Percentiles rank a stretch among this genome's conserved stretches.
These are phyloP conservation scores for Silene vulgaris DNA, from an alignment of 179 eudicot genomes.

Conservation along the genomic window DNA sequence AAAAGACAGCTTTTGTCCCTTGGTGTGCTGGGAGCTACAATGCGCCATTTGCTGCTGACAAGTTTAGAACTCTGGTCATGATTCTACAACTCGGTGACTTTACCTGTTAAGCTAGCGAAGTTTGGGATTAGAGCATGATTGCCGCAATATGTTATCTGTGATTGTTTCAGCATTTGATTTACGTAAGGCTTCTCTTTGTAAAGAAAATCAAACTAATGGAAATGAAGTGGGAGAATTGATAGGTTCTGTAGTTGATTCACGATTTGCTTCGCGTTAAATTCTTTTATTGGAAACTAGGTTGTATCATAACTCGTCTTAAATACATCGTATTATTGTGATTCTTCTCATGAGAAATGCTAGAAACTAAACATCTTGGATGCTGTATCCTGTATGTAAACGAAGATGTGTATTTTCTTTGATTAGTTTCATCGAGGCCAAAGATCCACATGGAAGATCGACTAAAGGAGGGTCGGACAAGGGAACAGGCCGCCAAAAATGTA, in stretches of 20 bases:
- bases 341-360: neutral
- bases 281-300: constrained; percentile 20
- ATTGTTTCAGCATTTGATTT: constrained; percentile 17
- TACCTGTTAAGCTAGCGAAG: neutral
- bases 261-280: constrained; percentile 10
- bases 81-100: neutral
- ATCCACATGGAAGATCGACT: neutral
- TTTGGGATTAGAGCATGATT: constrained; percentile 20
- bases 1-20: neutral
- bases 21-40: neutral
- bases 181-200: constrained; percentile 8
- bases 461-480: too few species aligned
- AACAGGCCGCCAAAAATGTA: too few species aligned
- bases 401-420: neutral
- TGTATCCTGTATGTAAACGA: neutral
- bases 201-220: constrained; percentile 13
- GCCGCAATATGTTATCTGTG: constrained; percentile 1
- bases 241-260: constrained; percentile 9
- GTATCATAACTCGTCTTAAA: neutral
- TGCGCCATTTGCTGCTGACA: neutral
- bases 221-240: neutral
- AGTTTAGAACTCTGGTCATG: neutral
- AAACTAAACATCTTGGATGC: neutral
- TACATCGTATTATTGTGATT: neutral
- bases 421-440: neutral